phyloP scores from a whole-genome alignment of 1,139 yeast genomes.

The Debaryomycetaceae sp. region DNA sequence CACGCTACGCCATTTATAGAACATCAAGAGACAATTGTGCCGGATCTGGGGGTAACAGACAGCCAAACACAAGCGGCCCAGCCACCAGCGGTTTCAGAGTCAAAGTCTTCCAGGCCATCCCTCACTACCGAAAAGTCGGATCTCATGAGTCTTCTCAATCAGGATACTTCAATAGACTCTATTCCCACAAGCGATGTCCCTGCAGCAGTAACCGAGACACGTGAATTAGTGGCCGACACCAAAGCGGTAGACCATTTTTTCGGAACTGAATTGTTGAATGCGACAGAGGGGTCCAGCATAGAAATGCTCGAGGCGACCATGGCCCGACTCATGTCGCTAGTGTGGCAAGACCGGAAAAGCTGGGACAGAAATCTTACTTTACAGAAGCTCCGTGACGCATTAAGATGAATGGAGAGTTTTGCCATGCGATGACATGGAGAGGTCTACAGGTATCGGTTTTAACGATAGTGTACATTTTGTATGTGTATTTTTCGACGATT shows the following conservation, averaged over 20 bases:
- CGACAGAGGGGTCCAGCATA: slow-evolving; percentile 45
- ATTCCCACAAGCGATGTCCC: too few relatives aligned
- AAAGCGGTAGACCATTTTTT: slow-evolving; percentile 11
- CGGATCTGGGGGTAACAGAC: too few relatives aligned
- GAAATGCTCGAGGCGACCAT: slow-evolving; percentile 65
- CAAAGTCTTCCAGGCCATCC: background rate
- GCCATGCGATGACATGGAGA: too few relatives aligned
- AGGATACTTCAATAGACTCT: background rate
- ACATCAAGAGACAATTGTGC: background rate
- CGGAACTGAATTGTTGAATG: slow-evolving; percentile 22
- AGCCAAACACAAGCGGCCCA: too few relatives aligned
- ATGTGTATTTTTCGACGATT: too few relatives aligned
- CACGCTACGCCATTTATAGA: too few relatives aligned
- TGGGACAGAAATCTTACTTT: slow-evolving; percentile 54
- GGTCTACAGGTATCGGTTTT: too few relatives aligned
- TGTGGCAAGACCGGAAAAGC: slow-evolving; percentile 57
- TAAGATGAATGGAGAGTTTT: too few relatives aligned
- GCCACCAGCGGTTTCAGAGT: background rate
- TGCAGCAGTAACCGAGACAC: slow-evolving; percentile 2
- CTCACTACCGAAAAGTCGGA: background rate
- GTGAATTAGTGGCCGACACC: slow-evolving; percentile 19
- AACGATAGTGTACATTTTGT: too few relatives aligned
- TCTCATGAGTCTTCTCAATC: background rate
- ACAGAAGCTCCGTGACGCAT: slow-evolving; percentile 14
- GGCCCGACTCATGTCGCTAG: slow-evolving; percentile 60